phyloP scores from a whole-genome alignment of 228 moss, liverwort and hornwort genomes.

The Sphagnum magellanicum region DNA sequence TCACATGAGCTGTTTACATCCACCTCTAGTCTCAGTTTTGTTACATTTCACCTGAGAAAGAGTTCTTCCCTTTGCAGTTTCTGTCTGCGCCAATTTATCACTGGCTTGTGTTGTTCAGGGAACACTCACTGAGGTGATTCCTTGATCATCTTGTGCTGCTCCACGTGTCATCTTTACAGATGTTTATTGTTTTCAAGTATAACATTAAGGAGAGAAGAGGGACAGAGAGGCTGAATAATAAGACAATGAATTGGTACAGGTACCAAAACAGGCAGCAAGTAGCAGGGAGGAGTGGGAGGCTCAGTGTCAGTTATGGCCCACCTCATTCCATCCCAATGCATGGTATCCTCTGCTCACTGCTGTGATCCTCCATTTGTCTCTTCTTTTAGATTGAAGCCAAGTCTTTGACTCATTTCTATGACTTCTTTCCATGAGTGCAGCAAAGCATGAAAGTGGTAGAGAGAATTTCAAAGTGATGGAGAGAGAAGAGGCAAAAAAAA shows the following conservation, averaged over 20 bases:
- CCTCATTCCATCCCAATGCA: slow-evolving; percentile 85
- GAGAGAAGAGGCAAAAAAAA: not conserved
- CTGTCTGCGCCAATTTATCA: not conserved
- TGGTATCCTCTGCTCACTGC: slow-evolving; percentile 11
- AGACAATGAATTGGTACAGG: slow-evolving; percentile 22
- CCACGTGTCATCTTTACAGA: not conserved
- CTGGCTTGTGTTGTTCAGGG: not conserved
- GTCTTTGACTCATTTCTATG: not conserved
- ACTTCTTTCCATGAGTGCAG: not conserved
- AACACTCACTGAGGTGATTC: not conserved
- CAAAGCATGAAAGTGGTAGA: not conserved
- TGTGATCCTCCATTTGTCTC: no score
- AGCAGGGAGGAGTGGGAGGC: slow-evolving; percentile 82
- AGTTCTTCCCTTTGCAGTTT: not conserved
- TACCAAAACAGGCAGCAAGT: slow-evolving; percentile 68
- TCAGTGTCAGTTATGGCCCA: slow-evolving; percentile 83
- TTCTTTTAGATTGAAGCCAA: no score
- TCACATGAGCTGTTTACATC: no score
- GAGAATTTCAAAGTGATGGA: not conserved
- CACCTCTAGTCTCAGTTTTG: no score
- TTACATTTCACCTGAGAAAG: not conserved
- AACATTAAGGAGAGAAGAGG: not conserved
- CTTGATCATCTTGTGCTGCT: not conserved
- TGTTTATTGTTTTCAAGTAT: no score
- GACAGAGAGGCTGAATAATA: not conserved